Base-by-base conservation (phyloP, 176 grass and related monocot species). In the Rhynchospora tenuis region DNA sequence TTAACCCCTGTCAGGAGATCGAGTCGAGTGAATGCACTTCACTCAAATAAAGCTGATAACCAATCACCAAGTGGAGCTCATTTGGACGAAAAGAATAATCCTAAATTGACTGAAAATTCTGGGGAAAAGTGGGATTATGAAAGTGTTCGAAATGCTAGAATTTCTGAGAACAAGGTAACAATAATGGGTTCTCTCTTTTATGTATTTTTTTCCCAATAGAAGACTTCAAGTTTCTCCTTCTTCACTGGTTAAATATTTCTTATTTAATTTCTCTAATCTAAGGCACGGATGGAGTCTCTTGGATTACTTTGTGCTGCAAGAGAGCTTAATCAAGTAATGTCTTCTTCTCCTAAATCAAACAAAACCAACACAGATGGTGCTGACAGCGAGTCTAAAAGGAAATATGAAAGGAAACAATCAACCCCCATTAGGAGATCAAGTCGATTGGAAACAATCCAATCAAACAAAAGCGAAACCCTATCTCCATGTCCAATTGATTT, bases 211-310 rank as follows among this genome's bases (percentile, higher is more conserved):
- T 54, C 15, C 17, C 54, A 78, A 33, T 52, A 42, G 16, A 33
- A 74, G 33, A 20, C 59, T 64, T 71, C 52, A 31, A 17, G 45
- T 51, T 68, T 2, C 73, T n/a, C 3, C 3, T 42, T 22, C 45
- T 64, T 56, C 59, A 62, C n/a, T 66, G 4, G 15, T 83, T 12
- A 86, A 44, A 63, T 81, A 66, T 87, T 23, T 66, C 62, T 38
- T 45, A 31, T 59, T n/a, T 64, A 55, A 82, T 7, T 83, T 51
- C 11, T 69, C 7, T 38, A 51, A 81, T 17, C 38, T 72, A 70
- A 93, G 94, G 91, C 81, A 15, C 46, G 91, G 64, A 93, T 97
- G 94, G 86, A 94, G 91, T 84, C 82, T 69, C 88, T 97, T 22
- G 94, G 94, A 65, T 73, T 97, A 28, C 89, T 29, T 38, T 85